Conservation (phyloP, 768 basidiomycete genomes). For the Pleurotus citrinopileatus region DNA sequence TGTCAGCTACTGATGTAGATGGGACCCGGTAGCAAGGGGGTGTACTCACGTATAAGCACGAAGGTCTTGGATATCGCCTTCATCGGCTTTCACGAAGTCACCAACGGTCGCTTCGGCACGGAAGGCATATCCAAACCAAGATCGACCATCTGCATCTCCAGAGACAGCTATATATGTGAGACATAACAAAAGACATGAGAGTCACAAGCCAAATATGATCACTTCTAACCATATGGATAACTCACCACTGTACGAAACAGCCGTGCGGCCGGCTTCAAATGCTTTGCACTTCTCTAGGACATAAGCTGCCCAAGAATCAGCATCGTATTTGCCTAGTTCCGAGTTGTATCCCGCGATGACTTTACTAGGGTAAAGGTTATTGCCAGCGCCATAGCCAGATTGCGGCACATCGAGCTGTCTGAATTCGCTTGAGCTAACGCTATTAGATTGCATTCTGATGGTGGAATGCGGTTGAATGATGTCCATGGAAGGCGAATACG, state of each 20-base stretch:
- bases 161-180: background rate
- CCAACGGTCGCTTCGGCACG: background rate
- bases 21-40: too few species aligned
- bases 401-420: background rate
- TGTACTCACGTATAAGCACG: background rate
- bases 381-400: background rate
- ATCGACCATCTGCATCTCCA: background rate
- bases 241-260: background rate
- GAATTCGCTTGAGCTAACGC: too few species aligned
- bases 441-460: too few species aligned
- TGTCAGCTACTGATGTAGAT: too few species aligned
- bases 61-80: background rate
- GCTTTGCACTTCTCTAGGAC: background rate
- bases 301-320: background rate
- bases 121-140: slow-evolving; percentile 1
- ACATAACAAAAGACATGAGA: too few species aligned
- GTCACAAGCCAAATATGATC: too few species aligned
- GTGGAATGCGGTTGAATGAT: too few species aligned
- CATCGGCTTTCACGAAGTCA: background rate
- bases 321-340: background rate
- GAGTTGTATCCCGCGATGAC: background rate
- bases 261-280: background rate
- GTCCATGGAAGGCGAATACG: too few species aligned
- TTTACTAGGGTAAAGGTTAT: background rate
- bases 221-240: background rate